Conservation (phyloP, 108 stramenopile species). For the Pseudonitzschia multistriata region DNA sequence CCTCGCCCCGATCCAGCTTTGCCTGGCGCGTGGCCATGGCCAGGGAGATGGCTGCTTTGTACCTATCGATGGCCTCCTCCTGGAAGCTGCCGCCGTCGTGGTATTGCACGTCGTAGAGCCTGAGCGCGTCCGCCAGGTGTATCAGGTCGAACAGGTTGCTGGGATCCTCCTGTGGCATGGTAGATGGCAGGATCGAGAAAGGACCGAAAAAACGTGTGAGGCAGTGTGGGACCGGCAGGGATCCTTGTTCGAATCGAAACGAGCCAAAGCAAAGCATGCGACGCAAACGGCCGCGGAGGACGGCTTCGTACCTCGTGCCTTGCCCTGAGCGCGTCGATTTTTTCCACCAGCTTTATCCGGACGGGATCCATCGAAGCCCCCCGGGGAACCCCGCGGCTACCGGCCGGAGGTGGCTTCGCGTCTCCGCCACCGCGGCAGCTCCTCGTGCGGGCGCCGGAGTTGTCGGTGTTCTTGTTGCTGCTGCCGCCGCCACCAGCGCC, state of each 20-base stretch:
- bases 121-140: constrained; percentile 60
- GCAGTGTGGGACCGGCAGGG: background rate
- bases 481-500: background rate
- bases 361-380: constrained; percentile 24
- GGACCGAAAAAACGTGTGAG: background rate
- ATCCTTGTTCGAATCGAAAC: too few species aligned
- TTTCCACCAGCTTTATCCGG: constrained; percentile 11
- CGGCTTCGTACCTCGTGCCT: constrained; percentile 12
- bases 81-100: constrained; percentile 78
- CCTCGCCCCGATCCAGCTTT: constrained; percentile 21
- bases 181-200: too few species aligned
- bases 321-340: constrained; percentile 18
- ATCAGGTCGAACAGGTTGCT: constrained; percentile 26
- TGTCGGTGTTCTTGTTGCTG: too few species aligned
- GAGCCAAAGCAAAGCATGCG: background rate
- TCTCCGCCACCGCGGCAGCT: background rate
- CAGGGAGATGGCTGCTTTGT: constrained; percentile 43
- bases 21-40: constrained; percentile 24
- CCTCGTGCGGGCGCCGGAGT: background rate
- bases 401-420: background rate
- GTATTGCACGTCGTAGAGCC: constrained; percentile 57
- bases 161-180: constrained; percentile 16
- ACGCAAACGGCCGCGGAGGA: too few species aligned
- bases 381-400: background rate
- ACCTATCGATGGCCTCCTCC: constrained; percentile 59